phyloP scores from a whole-genome alignment of 1,284 basidiomycete species.

The Xerocomus cyaneibrunnescens region DNA sequence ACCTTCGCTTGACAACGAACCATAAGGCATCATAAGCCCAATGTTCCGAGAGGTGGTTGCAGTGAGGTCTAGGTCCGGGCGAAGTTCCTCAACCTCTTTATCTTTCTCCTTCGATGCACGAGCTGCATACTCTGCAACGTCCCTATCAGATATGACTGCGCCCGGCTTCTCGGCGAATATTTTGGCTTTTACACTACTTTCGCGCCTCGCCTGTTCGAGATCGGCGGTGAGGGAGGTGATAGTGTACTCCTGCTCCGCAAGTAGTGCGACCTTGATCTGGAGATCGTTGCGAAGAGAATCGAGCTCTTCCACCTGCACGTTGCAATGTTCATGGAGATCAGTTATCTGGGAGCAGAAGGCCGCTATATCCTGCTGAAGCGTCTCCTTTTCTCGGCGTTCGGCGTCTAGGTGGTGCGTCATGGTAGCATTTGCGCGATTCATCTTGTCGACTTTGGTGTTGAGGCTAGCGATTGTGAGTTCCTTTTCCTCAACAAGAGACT shows the following conservation, averaged over 20 bases:
- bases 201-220: too few species aligned
- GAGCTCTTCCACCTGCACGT: neutral
- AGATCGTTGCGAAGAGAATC: neutral
- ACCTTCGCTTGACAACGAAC: neutral
- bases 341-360: neutral
- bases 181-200: too few species aligned
- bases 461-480: conserved; percentile 5
- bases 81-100: neutral
- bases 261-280: neutral
- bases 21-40: conserved; percentile 1
- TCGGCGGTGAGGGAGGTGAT: too few species aligned
- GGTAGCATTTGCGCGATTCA: neutral
- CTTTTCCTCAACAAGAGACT: neutral
- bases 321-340: neutral
- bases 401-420: neutral
- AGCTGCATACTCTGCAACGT: neutral
- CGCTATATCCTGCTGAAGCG: conserved; percentile 6
- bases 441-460: neutral
- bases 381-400: neutral
- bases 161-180: neutral
- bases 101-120: conserved; percentile 6
- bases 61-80: too few species aligned
- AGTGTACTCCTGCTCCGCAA: too few species aligned
- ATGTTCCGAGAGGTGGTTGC: neutral
- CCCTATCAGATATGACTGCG: neutral